phyloP scores from a whole-genome alignment of 2,329 filamentous ascomycete genomes.

The Neocatenulostroma microsporum region DNA sequence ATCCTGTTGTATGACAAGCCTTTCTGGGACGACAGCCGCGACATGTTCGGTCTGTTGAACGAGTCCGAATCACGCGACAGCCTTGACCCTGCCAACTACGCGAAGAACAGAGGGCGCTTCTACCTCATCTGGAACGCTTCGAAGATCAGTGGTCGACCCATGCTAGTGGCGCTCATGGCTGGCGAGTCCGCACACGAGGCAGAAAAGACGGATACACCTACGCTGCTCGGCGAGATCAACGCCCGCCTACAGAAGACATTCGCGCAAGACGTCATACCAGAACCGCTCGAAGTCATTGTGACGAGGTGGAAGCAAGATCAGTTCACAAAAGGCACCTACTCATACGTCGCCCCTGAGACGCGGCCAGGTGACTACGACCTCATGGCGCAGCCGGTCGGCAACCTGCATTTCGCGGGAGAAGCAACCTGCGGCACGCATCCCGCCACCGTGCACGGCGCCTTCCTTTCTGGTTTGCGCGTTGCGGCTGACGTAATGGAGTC shows the following conservation, averaged over 20 bases:
- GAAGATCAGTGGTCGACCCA: constrained; percentile 76
- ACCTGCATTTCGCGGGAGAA: constrained; percentile 90
- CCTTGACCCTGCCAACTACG: constrained; percentile 71
- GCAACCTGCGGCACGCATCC: constrained; percentile 94
- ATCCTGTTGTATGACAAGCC: constrained; percentile 79
- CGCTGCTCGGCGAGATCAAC: constrained; percentile 73
- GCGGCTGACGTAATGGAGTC: constrained; percentile 77
- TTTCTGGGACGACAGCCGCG: constrained; percentile 83
- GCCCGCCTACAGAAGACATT: constrained; percentile 71
- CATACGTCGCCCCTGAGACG: constrained; percentile 79
- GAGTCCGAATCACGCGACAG: constrained; percentile 63
- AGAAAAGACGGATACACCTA: constrained; percentile 66
- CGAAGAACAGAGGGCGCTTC: constrained; percentile 73
- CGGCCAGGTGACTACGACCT: constrained; percentile 80
- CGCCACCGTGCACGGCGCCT: constrained; percentile 93
- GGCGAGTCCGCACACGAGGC: constrained; percentile 87
- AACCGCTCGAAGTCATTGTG: constrained; percentile 76
- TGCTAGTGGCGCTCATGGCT: constrained; percentile 87
- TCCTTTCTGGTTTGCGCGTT: constrained; percentile 82
- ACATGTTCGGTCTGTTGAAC: constrained; percentile 89
- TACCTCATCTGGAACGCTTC: constrained; percentile 98
- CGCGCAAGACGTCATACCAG: constrained; percentile 53
- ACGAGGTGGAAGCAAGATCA: constrained; percentile 88
- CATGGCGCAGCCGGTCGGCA: constrained; percentile 78
- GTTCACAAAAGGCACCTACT: constrained; percentile 92